phyloP scores from a whole-genome alignment of 2,329 filamentous ascomycete species.

The Aspergillus sp. region DNA sequence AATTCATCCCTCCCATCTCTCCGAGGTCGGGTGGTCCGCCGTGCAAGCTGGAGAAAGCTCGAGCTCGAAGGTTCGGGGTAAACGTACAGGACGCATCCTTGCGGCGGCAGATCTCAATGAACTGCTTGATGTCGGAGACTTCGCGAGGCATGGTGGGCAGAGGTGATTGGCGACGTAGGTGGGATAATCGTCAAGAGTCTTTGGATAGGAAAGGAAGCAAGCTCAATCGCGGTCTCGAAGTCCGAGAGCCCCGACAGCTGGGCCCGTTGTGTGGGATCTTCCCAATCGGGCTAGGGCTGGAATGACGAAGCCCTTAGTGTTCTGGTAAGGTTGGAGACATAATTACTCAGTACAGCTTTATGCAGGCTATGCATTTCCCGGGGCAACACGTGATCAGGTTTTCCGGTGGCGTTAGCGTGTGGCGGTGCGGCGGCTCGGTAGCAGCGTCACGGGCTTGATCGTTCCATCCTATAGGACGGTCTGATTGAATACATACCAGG shows the following conservation, averaged over 20 bases:
- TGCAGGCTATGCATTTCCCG: not conserved
- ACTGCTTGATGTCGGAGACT: conserved; percentile 98
- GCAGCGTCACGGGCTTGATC: not conserved
- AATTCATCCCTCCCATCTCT: not conserved
- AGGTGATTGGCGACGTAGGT: conserved; percentile 17
- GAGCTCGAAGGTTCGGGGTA: conserved; percentile 1
- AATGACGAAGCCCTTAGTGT: conserved; percentile 10
- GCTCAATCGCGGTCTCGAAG: conserved; percentile 22
- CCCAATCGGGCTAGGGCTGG: conserved; percentile 16
- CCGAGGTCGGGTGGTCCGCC: not conserved
- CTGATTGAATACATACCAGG: not conserved
- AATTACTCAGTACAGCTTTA: not conserved
- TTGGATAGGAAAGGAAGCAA: conserved; percentile 8
- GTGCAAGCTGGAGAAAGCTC: not conserved
- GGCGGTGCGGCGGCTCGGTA: conserved; percentile 15
- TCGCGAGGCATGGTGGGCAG: conserved; percentile 92
- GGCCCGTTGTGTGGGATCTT: conserved; percentile 18
- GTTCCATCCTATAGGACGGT: not conserved
- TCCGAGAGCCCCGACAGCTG: conserved; percentile 14
- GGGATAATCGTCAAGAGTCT: conserved; percentile 13
- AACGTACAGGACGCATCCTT: conserved; percentile 98
- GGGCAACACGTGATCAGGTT: not conserved
- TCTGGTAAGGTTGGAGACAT: not conserved
- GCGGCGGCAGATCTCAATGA: conserved; percentile 99
- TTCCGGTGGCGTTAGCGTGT: conserved; percentile 7